Conservation (phyloP, 805 yeast genomes). For the Candida insectalens region DNA sequence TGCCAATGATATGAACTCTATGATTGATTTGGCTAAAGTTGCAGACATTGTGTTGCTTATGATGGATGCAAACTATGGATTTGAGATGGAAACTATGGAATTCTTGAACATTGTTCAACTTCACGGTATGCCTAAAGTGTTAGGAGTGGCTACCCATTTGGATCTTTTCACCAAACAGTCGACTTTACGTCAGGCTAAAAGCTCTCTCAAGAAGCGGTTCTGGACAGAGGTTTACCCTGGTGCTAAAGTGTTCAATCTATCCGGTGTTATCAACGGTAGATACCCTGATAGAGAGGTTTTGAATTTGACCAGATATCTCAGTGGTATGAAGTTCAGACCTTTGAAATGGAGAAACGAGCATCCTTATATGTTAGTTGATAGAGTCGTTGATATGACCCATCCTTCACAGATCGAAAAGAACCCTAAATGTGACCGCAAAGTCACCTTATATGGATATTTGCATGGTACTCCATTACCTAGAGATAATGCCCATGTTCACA, state of each 20-base stretch:
- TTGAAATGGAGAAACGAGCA: slow-evolving; percentile 98
- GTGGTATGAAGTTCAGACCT: slow-evolving; percentile 98
- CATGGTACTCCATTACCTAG: slow-evolving; percentile 85
- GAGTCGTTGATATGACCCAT: slow-evolving; percentile 87
- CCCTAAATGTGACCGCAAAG: slow-evolving; percentile 77
- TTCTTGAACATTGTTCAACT: slow-evolving; percentile 92
- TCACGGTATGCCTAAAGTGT: slow-evolving; percentile 97
- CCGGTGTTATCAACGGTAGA: slow-evolving; percentile 95
- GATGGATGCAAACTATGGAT: slow-evolving; percentile 95
- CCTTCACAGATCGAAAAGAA: slow-evolving; percentile 73
- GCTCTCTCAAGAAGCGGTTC: slow-evolving; percentile 83
- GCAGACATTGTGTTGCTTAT: slow-evolving; percentile 85
- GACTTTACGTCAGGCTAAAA: slow-evolving; percentile 84
- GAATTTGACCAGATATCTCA: slow-evolving; percentile 82
- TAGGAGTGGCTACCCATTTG: slow-evolving; percentile 92
- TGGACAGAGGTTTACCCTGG: slow-evolving; percentile 99
- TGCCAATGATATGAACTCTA: slow-evolving; percentile 82
- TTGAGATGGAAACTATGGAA: slow-evolving; percentile 99
- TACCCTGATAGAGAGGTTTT: slow-evolving; percentile 95
- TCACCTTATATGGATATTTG: slow-evolving; percentile 87
- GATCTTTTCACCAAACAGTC: slow-evolving; percentile 87
- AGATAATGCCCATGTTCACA: slow-evolving; percentile 67
- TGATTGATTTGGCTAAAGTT: slow-evolving; percentile 93
- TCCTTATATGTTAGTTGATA: slow-evolving; percentile 84
- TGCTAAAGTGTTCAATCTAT: slow-evolving; percentile 86